Conservation (phyloP, 345 rosid genomes). For the Populus simonii region DNA sequence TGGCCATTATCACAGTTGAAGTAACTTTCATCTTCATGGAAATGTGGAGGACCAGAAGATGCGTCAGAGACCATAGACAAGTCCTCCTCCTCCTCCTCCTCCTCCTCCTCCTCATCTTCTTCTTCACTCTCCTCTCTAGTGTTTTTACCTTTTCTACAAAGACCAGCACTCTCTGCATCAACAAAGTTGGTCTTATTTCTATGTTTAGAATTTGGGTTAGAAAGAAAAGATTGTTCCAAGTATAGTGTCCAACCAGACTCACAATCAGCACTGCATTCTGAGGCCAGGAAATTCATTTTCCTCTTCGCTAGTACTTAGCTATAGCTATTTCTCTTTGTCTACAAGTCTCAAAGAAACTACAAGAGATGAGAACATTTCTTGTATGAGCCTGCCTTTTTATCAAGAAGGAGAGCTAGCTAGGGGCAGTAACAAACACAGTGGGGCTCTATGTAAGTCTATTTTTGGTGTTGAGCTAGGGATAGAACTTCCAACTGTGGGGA, state of each 20-base stretch:
- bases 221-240: conserved; percentile 64
- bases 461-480: not conserved
- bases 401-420: not conserved
- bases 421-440: not conserved
- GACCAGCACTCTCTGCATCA: conserved; percentile 16
- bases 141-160: not conserved
- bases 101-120: conserved; percentile 49
- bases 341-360: not conserved
- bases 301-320: not conserved
- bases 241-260: conserved; percentile 99
- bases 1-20: conserved; percentile 18
- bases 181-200: conserved; percentile 19
- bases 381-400: not conserved
- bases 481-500: not conserved
- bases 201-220: conserved; percentile 28
- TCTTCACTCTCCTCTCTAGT: not conserved
- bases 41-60: conserved; percentile 90
- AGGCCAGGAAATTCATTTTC: conserved; percentile 45
- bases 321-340: not conserved
- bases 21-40: conserved; percentile 42
- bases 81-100: conserved; percentile 61
- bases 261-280: conserved; percentile 77
- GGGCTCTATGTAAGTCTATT: not conserved
- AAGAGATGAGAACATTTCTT: not conserved
- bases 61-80: conserved; percentile 97